Percentiles rank a stretch among this genome's conserved stretches.
Conservation (phyloP, 2,329 filamentous ascomycete genomes). For the Sporothrix inflata region DNA sequence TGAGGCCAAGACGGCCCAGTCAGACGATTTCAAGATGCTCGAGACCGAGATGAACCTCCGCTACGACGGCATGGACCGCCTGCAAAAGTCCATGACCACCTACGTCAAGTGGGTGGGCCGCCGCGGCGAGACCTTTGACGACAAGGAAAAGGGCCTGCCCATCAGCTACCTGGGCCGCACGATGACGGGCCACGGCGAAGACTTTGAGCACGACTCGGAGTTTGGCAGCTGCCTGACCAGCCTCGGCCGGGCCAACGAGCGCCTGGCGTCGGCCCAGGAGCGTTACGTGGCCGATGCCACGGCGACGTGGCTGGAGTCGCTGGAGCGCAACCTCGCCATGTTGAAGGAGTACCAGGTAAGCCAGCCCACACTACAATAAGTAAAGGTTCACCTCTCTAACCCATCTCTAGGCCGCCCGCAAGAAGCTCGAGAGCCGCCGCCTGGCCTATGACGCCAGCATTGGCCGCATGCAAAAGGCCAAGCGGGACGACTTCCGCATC, state of each 20-base stretch:
- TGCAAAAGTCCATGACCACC: slow-evolving; percentile 81
- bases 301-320: slow-evolving; percentile 84
- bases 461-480: slow-evolving; percentile 88
- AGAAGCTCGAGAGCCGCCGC: slow-evolving; percentile 89
- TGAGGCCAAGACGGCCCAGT: slow-evolving; percentile 82
- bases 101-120: slow-evolving; percentile 90
- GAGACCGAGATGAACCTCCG: slow-evolving; percentile 89
- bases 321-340: slow-evolving; percentile 86
- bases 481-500: slow-evolving; percentile 88
- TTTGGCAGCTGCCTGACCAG: slow-evolving; percentile 84
- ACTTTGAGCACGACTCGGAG: slow-evolving; percentile 88
- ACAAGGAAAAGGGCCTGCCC: slow-evolving; percentile 84
- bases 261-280: slow-evolving; percentile 83
- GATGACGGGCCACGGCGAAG: slow-evolving; percentile 88
- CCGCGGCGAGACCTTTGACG: slow-evolving; percentile 75
- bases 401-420: slow-evolving; percentile 68
- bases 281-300: slow-evolving; percentile 77
- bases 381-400: not conserved
- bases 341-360: slow-evolving; percentile 97
- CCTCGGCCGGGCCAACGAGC: slow-evolving; percentile 85
- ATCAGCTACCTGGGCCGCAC: slow-evolving; percentile 77
- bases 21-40: slow-evolving; percentile 87
- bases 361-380: slow-evolving; percentile 14
- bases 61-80: slow-evolving; percentile 86
- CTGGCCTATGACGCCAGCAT: slow-evolving; percentile 89